A percentile compares a stretch with the other conserved stretches of the same genome.
Evolutionary conservation across 2,329 filamentous ascomycete genomes (phyloP).

Genomic region (Cladosporium austrohemisphaericum): DNA sequence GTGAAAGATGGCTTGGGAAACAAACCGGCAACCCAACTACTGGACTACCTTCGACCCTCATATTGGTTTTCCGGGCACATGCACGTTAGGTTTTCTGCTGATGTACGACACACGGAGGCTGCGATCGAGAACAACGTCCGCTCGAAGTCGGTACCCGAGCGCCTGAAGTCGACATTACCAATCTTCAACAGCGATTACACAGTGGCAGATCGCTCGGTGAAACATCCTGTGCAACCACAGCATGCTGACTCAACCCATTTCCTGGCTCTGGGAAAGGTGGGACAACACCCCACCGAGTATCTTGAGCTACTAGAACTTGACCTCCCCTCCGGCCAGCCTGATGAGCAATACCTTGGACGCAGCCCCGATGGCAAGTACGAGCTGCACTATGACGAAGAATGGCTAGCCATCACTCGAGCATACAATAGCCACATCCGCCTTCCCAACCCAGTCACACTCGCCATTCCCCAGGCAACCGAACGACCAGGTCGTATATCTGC

Average conservation of each 20-base stretch:
- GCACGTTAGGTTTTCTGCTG: conserved; percentile 79
- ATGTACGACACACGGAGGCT: conserved; percentile 46
- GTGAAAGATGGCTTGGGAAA: conserved; percentile 72
- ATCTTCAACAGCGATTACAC: neutral
- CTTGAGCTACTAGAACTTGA: conserved; percentile 79
- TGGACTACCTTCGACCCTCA: conserved; percentile 74
- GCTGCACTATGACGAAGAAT: conserved; percentile 87
- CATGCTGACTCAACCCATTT: conserved; percentile 83
- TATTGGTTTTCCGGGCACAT: conserved; percentile 91
- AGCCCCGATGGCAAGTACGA: conserved; percentile 45
- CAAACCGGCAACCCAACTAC: conserved; percentile 70
- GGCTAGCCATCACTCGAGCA: conserved; percentile 86
- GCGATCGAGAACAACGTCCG: conserved; percentile 7
- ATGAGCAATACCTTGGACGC: conserved; percentile 33
- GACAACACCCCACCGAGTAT: conserved; percentile 61
- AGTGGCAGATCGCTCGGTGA: no score
- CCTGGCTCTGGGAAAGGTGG: conserved; percentile 76
- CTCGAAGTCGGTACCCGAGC: conserved; percentile 49
- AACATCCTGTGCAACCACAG: no score
- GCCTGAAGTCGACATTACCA: conserved; percentile 68
- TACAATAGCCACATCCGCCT: conserved; percentile 54
- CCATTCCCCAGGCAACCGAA: conserved; percentile 52
- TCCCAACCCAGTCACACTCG: conserved; percentile 56
- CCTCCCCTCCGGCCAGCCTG: conserved; percentile 46
- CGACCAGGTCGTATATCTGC: conserved; percentile 51